A percentile compares a stretch with the other conserved stretches of the same genome.
Evolutionary conservation across 116 monocot genomes (phyloP).

Genomic region (Posidonia oceanica): DNA sequence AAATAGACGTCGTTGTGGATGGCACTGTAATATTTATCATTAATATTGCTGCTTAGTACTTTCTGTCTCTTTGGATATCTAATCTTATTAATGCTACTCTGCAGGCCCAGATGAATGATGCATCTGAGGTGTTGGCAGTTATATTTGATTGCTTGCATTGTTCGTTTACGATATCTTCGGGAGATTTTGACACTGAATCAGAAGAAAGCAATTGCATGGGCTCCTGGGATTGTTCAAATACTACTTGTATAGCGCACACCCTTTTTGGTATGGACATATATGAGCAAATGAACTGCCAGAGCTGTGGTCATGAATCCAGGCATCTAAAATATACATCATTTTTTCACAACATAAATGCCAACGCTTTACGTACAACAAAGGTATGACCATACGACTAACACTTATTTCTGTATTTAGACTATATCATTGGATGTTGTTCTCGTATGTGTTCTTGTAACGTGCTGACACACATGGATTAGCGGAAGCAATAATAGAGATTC

Average conservation of each 20-base stretch:
- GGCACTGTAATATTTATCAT: too few relatives aligned
- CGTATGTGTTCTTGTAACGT: background rate
- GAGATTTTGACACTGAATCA: constrained; percentile 25
- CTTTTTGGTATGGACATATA: constrained; percentile 85
- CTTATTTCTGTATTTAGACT: too few relatives aligned
- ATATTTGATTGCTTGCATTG: constrained; percentile 86
- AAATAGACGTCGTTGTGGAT: too few relatives aligned
- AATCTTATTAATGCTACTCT: background rate
- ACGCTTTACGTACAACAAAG: constrained; percentile 75
- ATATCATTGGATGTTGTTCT: too few relatives aligned
- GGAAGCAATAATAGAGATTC: too few relatives aligned
- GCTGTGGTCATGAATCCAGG: constrained; percentile 61
- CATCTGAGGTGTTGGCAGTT: constrained; percentile 89
- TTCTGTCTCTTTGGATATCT: background rate
- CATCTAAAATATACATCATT: constrained; percentile 85
- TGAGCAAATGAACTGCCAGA: constrained; percentile 87
- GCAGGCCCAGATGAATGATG: constrained; percentile 98
- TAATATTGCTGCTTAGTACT: background rate
- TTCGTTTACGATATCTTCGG: constrained; percentile 35
- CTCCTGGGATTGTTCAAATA: constrained; percentile 68
- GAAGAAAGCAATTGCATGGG: constrained; percentile 32
- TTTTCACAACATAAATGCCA: constrained; percentile 97
- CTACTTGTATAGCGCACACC: constrained; percentile 61
- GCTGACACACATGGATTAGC: too few relatives aligned
- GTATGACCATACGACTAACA: constrained; percentile 13